Percentiles rank a stretch among this genome's conserved stretches.
phyloP scores from a whole-genome alignment of 257 asterid genomes.

The Capsicum chinense region DNA sequence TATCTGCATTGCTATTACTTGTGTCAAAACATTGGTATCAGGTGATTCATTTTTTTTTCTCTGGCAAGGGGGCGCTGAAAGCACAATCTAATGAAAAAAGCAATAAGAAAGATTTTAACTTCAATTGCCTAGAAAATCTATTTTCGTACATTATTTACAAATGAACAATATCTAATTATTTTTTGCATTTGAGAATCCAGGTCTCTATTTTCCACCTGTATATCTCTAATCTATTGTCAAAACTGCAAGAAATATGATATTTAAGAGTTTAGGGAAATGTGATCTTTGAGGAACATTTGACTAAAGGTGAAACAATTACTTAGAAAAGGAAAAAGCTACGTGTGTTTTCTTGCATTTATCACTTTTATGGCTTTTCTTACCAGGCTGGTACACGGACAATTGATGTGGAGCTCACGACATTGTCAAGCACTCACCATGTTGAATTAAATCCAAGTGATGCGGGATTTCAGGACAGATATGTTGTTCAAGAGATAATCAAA shows the following conservation, averaged over 20 bases:
- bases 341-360: constrained; percentile 5
- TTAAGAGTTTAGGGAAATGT: not conserved
- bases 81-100: not conserved
- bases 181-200: not conserved
- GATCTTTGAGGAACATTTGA: not conserved
- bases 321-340: not conserved
- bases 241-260: not conserved
- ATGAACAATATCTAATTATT: not conserved
- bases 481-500: constrained; percentile 95
- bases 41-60: not conserved
- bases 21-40: not conserved
- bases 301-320: not conserved
- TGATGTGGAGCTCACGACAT: constrained; percentile 90
- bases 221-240: not conserved
- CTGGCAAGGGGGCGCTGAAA: not conserved
- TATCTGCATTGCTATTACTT: not conserved
- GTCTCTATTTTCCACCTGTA: not conserved
- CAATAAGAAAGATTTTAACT: constrained; percentile 5
- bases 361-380: constrained; percentile 28
- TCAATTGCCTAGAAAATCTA: not conserved
- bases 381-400: constrained; percentile 87
- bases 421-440: constrained; percentile 84
- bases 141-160: not conserved
- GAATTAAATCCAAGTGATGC: constrained; percentile 96
- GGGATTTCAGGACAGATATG: constrained; percentile 92